phyloP scores from a whole-genome alignment of 192 early-diverging fungal genomes.

The Kappamyces sp. region DNA sequence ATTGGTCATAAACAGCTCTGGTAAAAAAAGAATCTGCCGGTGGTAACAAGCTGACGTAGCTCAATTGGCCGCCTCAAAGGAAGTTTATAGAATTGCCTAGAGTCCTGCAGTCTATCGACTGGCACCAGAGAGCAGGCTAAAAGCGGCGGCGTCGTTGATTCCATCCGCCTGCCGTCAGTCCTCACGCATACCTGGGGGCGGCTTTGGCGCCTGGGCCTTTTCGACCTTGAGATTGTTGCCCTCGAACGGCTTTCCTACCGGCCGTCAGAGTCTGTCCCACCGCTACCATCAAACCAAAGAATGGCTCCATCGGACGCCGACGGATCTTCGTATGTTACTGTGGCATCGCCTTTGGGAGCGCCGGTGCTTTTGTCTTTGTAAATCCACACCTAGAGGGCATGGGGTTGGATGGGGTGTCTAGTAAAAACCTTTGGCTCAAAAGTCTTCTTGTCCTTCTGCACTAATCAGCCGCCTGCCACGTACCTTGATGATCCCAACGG shows the following conservation, averaged over 20 bases:
- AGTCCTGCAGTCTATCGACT: too few relatives aligned
- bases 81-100: too few relatives aligned
- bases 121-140: too few relatives aligned
- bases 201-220: conserved; percentile 51
- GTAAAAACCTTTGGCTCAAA: conserved; percentile 50
- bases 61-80: too few relatives aligned
- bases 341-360: conserved; percentile 69
- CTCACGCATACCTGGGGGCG: conserved; percentile 21
- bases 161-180: too few relatives aligned
- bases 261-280: neutral
- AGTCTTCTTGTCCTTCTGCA: conserved; percentile 53
- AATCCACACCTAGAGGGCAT: conserved; percentile 35
- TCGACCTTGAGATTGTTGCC: conserved; percentile 55
- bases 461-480: neutral
- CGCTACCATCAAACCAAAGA: conserved; percentile 61
- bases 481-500: conserved; percentile 66
- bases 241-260: conserved; percentile 44
- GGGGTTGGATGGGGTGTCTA: too few relatives aligned
- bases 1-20: too few relatives aligned
- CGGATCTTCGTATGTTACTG: conserved; percentile 72
- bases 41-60: too few relatives aligned
- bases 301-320: conserved; percentile 64
- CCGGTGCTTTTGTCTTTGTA: conserved; percentile 60
- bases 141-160: too few relatives aligned
- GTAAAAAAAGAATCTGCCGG: too few relatives aligned